These are phyloP conservation scores for Orbilia quercus DNA, from an alignment of 2,329 filamentous ascomycete genomes.

Conservation along the genomic window DNA sequence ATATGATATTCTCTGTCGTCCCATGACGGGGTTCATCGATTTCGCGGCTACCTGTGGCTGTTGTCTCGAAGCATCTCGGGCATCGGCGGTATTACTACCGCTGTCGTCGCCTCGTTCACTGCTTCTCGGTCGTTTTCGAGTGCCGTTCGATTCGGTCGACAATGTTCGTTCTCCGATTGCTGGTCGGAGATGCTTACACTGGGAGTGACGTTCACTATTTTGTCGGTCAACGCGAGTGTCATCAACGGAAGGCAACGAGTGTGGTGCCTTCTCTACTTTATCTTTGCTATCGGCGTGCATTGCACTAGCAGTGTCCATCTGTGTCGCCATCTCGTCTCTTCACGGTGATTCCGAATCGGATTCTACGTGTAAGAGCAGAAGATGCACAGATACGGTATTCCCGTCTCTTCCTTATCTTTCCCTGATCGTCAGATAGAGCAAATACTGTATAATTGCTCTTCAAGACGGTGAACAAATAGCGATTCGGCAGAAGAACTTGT, in stretches of 20 bases:
- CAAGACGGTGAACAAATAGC: background rate
- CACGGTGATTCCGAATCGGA: background rate
- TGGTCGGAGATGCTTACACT: constrained; percentile 21
- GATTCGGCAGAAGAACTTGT: constrained; percentile 13
- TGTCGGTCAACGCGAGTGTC: constrained; percentile 61
- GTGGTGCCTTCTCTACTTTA: constrained; percentile 62
- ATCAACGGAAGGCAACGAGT: constrained; percentile 61
- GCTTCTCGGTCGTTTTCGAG: constrained; percentile 43
- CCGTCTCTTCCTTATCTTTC: constrained; percentile 4
- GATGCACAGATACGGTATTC: constrained; percentile 8
- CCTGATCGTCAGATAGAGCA: constrained; percentile 17
- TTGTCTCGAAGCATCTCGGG: constrained; percentile 58
- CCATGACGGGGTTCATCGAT: constrained; percentile 24
- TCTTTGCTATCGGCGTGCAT: constrained; percentile 48
- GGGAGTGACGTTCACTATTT: constrained; percentile 58
- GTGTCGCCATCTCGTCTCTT: constrained; percentile 45
- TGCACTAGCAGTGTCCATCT: constrained; percentile 44
- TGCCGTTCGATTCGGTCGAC: constrained; percentile 39
- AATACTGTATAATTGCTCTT: constrained; percentile 36
- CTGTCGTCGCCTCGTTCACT: constrained; percentile 7
- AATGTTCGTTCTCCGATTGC: constrained; percentile 25
- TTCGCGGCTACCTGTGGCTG: constrained; percentile 20
- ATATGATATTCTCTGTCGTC: constrained; percentile 60
- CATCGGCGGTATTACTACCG: constrained; percentile 36
- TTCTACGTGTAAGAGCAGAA: constrained; percentile 2